Percentiles rank a stretch among this genome's conserved stretches.
phyloP scores from a whole-genome alignment of 805 yeast species.

The Ogataea paraovalis region DNA sequence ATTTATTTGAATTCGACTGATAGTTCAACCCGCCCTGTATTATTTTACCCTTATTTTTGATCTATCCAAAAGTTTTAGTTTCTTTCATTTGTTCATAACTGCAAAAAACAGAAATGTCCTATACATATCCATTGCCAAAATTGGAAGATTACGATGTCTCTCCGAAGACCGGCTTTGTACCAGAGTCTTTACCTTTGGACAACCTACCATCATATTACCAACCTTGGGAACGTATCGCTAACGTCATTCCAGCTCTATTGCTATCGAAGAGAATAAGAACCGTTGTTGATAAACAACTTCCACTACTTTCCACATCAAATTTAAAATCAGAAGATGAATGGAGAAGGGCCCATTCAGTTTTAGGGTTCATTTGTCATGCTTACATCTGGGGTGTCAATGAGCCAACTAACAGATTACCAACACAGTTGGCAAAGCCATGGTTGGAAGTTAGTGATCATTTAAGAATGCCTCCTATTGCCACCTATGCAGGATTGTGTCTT shows the following conservation, averaged over 20 bases:
- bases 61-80: neutral
- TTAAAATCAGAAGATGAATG: conserved; percentile 46
- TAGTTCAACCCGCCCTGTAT: too few relatives aligned
- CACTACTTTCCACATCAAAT: conserved; percentile 48
- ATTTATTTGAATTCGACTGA: too few relatives aligned
- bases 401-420: conserved; percentile 63
- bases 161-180: conserved; percentile 72
- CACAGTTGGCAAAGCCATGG: conserved; percentile 67
- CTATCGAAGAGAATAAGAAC: conserved; percentile 58
- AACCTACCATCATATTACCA: conserved; percentile 55
- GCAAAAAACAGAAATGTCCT: conserved; percentile 16
- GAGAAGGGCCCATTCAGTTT: conserved; percentile 76
- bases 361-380: conserved; percentile 81
- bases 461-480: conserved; percentile 80
- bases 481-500: conserved; percentile 81
- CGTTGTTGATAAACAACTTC: conserved; percentile 62
- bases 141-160: conserved; percentile 69
- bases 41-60: neutral
- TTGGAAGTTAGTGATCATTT: conserved; percentile 51
- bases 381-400: conserved; percentile 79
- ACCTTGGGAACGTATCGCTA: conserved; percentile 75
- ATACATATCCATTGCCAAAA: conserved; percentile 38
- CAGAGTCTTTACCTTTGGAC: conserved; percentile 59
- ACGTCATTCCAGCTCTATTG: conserved; percentile 67
- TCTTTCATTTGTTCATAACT: neutral